Evolutionary conservation across 2,329 filamentous ascomycete genomes (phyloP).

Genomic region (Fusarium siculi): DNA sequence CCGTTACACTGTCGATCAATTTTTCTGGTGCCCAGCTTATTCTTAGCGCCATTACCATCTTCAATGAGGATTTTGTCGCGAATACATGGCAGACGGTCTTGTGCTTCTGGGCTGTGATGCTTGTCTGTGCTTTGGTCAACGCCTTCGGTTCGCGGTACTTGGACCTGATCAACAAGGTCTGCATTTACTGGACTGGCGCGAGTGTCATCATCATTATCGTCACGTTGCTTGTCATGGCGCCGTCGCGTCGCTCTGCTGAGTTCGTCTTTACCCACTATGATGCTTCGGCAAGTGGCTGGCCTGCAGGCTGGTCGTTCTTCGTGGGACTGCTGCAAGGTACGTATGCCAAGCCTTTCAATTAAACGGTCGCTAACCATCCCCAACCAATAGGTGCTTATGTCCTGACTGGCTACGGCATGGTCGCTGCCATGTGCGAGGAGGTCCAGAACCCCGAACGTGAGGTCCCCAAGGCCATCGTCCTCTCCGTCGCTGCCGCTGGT

Average conservation of each 20-base stretch:
- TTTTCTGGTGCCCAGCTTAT: slow-evolving; percentile 76
- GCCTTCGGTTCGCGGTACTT: slow-evolving; percentile 69
- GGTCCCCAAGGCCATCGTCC: slow-evolving; percentile 75
- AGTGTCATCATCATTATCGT: slow-evolving; percentile 78
- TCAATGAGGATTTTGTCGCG: slow-evolving; percentile 67
- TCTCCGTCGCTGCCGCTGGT: slow-evolving; percentile 72
- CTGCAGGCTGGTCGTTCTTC: slow-evolving; percentile 70
- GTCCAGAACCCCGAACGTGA: slow-evolving; percentile 70
- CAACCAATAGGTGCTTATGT: slow-evolving; percentile 50
- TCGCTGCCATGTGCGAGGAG: slow-evolving; percentile 67
- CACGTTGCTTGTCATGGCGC: slow-evolving; percentile 72
- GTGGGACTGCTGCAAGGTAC: slow-evolving; percentile 63
- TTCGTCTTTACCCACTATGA: slow-evolving; percentile 77
- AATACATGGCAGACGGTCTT: slow-evolving; percentile 79
- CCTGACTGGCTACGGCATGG: slow-evolving; percentile 62
- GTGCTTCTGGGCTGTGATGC: slow-evolving; percentile 75
- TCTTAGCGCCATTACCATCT: slow-evolving; percentile 73
- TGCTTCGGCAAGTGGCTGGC: slow-evolving; percentile 76
- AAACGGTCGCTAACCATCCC: slow-evolving; percentile 9
- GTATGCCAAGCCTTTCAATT: slow-evolving; percentile 41
- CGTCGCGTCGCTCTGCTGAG: slow-evolving; percentile 69
- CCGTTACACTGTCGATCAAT: slow-evolving; percentile 76
- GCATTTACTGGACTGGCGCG: slow-evolving; percentile 77
- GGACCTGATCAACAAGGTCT: slow-evolving; percentile 74
- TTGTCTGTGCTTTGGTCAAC: slow-evolving; percentile 73